A percentile compares a stretch with the other conserved stretches of the same genome.
Conservation (phyloP, 768 basidiomycete species). For the Polyporus arcularius region DNA sequence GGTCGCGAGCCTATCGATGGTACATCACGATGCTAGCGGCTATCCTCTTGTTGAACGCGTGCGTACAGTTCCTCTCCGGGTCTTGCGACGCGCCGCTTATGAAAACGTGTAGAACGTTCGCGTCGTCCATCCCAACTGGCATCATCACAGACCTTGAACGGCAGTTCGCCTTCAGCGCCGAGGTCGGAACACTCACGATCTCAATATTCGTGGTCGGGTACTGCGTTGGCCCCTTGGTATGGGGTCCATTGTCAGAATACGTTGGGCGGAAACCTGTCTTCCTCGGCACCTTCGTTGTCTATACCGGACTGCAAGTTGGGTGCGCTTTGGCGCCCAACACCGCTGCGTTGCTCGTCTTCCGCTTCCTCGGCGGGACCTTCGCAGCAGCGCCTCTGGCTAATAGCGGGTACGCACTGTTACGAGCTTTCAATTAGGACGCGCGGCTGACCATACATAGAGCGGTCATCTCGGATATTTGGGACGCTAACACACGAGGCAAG, state of each 20-base stretch:
- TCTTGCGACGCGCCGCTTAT: constrained; percentile 21
- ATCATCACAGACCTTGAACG: constrained; percentile 45
- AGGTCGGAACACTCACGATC: constrained; percentile 55
- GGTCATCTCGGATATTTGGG: constrained; percentile 51
- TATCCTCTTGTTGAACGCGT: constrained; percentile 37
- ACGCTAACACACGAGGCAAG: constrained; percentile 58
- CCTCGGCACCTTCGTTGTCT: constrained; percentile 48
- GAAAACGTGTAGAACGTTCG: constrained; percentile 49
- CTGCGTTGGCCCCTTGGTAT: constrained; percentile 62
- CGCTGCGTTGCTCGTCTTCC: constrained; percentile 60
- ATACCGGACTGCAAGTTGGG: constrained; percentile 65
- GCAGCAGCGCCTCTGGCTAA: constrained; percentile 71
- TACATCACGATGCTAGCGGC: constrained; percentile 28
- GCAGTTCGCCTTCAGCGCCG: constrained; percentile 50
- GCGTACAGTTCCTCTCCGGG: constrained; percentile 21
- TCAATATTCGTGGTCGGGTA: constrained; percentile 68
- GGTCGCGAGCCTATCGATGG: constrained; percentile 26
- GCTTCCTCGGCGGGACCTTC: constrained; percentile 69
- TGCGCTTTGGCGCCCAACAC: constrained; percentile 64
- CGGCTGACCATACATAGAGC: constrained; percentile 19
- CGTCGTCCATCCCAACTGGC: constrained; percentile 60
- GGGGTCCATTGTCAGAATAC: constrained; percentile 55
- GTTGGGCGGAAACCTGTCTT: constrained; percentile 26
- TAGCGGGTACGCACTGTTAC: constrained; percentile 47
- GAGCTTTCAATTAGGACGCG: not conserved